Evolutionary conservation across 2,329 filamentous ascomycete species (phyloP), one percentile per base, ranked within the genome.

Genomic region (Neocucurbitaria cava): DNA sequence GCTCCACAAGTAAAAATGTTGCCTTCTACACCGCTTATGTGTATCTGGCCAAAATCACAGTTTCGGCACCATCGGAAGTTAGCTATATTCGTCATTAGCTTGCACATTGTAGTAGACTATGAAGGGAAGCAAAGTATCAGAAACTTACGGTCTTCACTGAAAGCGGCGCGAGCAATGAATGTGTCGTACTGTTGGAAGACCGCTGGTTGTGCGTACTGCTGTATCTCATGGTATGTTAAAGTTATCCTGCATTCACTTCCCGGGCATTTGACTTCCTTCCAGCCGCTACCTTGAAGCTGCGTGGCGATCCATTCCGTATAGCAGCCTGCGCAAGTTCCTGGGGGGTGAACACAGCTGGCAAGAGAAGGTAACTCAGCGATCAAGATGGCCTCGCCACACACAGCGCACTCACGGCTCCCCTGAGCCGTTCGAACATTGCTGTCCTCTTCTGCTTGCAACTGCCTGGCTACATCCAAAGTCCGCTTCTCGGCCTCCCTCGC

Each of bases 31-130:
- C 78, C 78, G 3, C 68, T 74, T 26, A 84, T 79, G 45, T 86
- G 83, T 10, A 84, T 75, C 54, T 86, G 84, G 0, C 84, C 83
- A 1, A 76, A 80, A 3, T 70, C 73, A 60, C 85, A 87, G 1
- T 58, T 59, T 5, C 83, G 77, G 59, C 85, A 87, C 80, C 82
- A 85, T n/a, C 79, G 69, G 64, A 85, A 87, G 46, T 81, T 79
- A 0, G 77, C 58, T 58, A 26, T 10, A 33, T n/a, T 9, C 13
- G 24, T 38, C 21, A 21, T 46, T 39, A 51, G 43, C 48, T 30
- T 2, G 10, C 6, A 33, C 17, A 21, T 39, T 18, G 23, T 9
- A 21, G 11, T 36, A 11, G 21, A 17, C 6, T 5, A 7, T 15
- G 2, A 30, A n/a, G 1, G 2, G 5, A 21, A 5, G 23, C 7